Conservation (phyloP, 805 yeast genomes). For the Candida jianshihensis region DNA sequence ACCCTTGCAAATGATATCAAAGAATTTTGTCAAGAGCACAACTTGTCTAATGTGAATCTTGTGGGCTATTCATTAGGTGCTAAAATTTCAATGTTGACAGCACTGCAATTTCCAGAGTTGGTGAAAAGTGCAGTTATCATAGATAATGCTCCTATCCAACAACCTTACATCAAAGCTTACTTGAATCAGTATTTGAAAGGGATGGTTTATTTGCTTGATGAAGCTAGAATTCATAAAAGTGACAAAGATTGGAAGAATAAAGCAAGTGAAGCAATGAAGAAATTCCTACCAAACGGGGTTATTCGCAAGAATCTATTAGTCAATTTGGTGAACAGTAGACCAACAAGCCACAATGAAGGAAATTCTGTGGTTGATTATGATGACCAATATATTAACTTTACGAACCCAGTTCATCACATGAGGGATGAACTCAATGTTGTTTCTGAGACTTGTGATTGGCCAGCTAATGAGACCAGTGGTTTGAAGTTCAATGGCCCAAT, state of each 20-base stretch:
- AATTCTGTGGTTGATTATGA: slow-evolving; percentile 22
- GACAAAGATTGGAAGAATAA: slow-evolving; percentile 58
- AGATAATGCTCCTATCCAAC: slow-evolving; percentile 40
- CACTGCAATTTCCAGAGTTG: slow-evolving; percentile 32
- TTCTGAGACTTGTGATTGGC: slow-evolving; percentile 28
- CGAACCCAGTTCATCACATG: slow-evolving; percentile 27
- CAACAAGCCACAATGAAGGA: slow-evolving; percentile 15
- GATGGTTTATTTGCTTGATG: slow-evolving; percentile 79
- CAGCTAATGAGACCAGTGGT: slow-evolving; percentile 18
- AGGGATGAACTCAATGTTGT: slow-evolving; percentile 18
- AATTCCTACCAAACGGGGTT: slow-evolving; percentile 78
- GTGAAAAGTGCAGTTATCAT: slow-evolving; percentile 37
- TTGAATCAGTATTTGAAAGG: slow-evolving; percentile 33
- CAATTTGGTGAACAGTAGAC: slow-evolving; percentile 28
- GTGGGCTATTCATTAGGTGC: slow-evolving; percentile 51
- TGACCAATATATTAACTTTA: slow-evolving; percentile 25
- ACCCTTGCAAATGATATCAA: slow-evolving; percentile 38
- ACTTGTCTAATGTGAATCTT: slow-evolving; percentile 24
- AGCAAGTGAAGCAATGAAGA: slow-evolving; percentile 85
- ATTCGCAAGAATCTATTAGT: slow-evolving; percentile 31
- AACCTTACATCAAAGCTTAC: slow-evolving; percentile 27
- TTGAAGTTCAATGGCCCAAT: slow-evolving; percentile 16
- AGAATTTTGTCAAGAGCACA: slow-evolving; percentile 26
- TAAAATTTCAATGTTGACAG: slow-evolving; percentile 41
- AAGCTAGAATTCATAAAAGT: slow-evolving; percentile 26